Evolutionary conservation across 805 yeast genomes (phyloP).

Genomic region (Yarrowia sp.): DNA sequence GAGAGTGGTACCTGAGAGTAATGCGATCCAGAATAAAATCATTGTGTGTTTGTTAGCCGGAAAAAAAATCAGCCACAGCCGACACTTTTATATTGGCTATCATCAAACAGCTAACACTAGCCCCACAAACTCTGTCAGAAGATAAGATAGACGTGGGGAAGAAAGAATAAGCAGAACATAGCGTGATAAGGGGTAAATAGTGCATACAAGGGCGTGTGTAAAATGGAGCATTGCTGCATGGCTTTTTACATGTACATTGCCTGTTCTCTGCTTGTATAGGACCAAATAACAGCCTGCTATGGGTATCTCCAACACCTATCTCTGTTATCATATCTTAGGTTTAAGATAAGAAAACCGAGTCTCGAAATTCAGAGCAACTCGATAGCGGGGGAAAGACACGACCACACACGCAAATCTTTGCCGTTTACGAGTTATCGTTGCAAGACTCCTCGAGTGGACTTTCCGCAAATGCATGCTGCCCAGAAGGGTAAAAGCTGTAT

Average conservation of each 20-base stretch:
- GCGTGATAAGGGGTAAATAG: neutral
- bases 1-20: neutral
- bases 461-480: neutral
- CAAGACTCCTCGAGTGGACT: neutral
- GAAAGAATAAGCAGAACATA: neutral
- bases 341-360: neutral
- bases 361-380: slow-evolving; percentile 12
- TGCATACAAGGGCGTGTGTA: too few species aligned
- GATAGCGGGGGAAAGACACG: slow-evolving; percentile 7
- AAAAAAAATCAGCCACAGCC: neutral
- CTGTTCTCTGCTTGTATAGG: too few species aligned
- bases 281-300: too few species aligned
- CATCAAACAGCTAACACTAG: neutral
- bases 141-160: slow-evolving; percentile 18
- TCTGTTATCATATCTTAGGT: slow-evolving; percentile 6
- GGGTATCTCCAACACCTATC: neutral
- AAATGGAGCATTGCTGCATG: too few species aligned
- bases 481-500: neutral
- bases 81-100: slow-evolving; percentile 1
- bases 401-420: neutral
- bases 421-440: neutral
- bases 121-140: slow-evolving; percentile 14
- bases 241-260: too few species aligned
- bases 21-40: neutral
- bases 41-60: neutral